Evolutionary conservation across 176 grass and related monocot genomes (phyloP).

Genomic region (Musa acuminata): DNA sequence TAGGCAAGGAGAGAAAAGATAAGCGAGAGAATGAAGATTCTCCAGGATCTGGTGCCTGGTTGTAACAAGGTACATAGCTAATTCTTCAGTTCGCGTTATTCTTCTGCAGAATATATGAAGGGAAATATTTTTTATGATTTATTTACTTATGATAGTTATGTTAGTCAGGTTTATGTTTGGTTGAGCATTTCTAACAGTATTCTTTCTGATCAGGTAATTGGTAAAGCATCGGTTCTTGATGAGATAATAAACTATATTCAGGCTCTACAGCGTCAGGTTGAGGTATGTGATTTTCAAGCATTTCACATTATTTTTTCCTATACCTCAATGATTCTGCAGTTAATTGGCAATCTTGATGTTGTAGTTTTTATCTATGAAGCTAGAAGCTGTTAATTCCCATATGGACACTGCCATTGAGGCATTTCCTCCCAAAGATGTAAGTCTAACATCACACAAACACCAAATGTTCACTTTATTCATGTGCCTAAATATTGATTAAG

Average conservation of each 20-base stretch:
- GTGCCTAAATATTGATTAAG: background rate
- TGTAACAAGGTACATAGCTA: conserved; percentile 75
- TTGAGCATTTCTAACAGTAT: conserved; percentile 1
- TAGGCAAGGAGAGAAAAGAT: conserved; percentile 96
- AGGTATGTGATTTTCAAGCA: conserved; percentile 30
- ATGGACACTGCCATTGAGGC: conserved; percentile 42
- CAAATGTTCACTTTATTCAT: background rate
- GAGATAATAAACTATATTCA: conserved; percentile 99
- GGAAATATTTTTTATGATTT: too few relatives aligned
- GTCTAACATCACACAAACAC: conserved; percentile 16
- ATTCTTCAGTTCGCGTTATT: background rate
- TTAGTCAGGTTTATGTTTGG: background rate
- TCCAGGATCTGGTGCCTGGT: conserved; percentile 93
- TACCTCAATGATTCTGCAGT: background rate
- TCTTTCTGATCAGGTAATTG: conserved; percentile 61
- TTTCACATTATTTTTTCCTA: conserved; percentile 5
- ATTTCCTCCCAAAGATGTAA: conserved; percentile 85
- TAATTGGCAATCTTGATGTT: conserved; percentile 18
- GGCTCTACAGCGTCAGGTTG: conserved; percentile 80
- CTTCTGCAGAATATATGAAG: too few relatives aligned
- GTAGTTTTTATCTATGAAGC: conserved; percentile 96
- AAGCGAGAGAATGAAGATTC: conserved; percentile 92
- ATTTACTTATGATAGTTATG: too few relatives aligned
- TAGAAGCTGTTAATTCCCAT: conserved; percentile 77
- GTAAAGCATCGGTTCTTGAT: conserved; percentile 87